These are phyloP conservation scores for Cardiospermum halicacabum DNA, from an alignment of 345 rosid genomes.

Conservation along the genomic window DNA sequence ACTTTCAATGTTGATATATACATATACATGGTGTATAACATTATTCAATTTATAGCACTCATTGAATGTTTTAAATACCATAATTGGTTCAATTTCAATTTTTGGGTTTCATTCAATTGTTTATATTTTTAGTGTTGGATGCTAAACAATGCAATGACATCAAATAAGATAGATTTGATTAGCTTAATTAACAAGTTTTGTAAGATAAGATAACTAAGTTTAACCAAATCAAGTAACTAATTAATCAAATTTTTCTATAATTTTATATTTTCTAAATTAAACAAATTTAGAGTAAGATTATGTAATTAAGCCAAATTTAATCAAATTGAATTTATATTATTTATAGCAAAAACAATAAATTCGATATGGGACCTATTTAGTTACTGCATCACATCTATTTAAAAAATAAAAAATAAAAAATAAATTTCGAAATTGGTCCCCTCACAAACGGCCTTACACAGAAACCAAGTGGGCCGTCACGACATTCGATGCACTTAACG, in stretches of 20 bases:
- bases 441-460: constrained; percentile 12
- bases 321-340: too few species aligned
- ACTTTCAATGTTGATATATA: too few species aligned
- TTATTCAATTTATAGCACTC: neutral
- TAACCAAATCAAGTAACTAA: neutral
- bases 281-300: too few species aligned
- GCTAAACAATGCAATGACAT: neutral
- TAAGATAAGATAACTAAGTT: neutral
- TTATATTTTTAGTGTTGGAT: too few species aligned
- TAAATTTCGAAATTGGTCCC: constrained; percentile 15
- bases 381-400: constrained; percentile 30
- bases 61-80: neutral
- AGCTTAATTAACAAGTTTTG: neutral
- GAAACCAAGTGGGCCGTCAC: constrained; percentile 23
- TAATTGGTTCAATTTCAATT: too few species aligned
- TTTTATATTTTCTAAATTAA: neutral
- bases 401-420: too few species aligned
- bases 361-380: constrained; percentile 7
- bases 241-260: neutral
- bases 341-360: neutral
- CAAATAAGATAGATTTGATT: neutral
- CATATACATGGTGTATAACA: neutral
- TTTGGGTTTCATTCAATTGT: too few species aligned
- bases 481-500: constrained; percentile 26
- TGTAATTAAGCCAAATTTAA: too few species aligned